These are phyloP conservation scores for Xylaria longipes DNA, from an alignment of 495 filamentous ascomycete species.

Conservation along the genomic window DNA sequence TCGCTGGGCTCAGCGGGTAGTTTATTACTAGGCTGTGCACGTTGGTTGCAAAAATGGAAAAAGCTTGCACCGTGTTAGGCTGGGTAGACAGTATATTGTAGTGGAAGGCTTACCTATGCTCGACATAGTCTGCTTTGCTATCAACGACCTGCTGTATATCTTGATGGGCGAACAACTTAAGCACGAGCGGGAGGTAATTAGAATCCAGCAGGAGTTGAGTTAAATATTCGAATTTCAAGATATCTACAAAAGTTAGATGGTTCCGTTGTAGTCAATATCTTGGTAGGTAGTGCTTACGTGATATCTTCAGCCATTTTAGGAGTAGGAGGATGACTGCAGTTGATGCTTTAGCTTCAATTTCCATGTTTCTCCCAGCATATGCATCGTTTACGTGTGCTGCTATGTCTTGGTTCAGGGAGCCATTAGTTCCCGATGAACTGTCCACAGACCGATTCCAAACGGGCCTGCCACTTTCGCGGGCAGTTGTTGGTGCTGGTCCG, in stretches of 20 bases:
- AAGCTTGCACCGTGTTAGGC: conserved; percentile 65
- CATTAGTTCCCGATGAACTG: conserved; percentile 38
- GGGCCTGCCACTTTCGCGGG: conserved; percentile 44
- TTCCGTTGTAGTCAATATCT: neutral
- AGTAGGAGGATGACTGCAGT: conserved; percentile 83
- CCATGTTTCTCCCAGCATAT: conserved; percentile 70
- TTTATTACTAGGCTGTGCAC: conserved; percentile 38
- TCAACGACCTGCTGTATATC: conserved; percentile 90
- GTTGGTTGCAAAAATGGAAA: conserved; percentile 81
- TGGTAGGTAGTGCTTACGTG: conserved; percentile 65
- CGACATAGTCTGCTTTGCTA: conserved; percentile 79
- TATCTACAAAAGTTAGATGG: conserved; percentile 63
- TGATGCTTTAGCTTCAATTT: conserved; percentile 89
- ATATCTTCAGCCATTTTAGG: conserved; percentile 95
- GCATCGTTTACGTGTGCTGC: conserved; percentile 67
- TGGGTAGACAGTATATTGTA: conserved; percentile 9
- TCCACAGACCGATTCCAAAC: conserved; percentile 40
- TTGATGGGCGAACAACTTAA: conserved; percentile 92
- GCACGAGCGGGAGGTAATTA: conserved; percentile 88
- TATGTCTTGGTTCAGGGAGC: conserved; percentile 45
- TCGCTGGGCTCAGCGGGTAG: conserved; percentile 30
- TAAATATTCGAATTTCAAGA: conserved; percentile 95
- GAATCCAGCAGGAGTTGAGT: conserved; percentile 91
- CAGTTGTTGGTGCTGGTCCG: conserved; percentile 36
- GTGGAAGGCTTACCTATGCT: conserved; percentile 68